phyloP scores from a whole-genome alignment of 1,284 basidiomycete genomes.

The Chalciporus sp. region DNA sequence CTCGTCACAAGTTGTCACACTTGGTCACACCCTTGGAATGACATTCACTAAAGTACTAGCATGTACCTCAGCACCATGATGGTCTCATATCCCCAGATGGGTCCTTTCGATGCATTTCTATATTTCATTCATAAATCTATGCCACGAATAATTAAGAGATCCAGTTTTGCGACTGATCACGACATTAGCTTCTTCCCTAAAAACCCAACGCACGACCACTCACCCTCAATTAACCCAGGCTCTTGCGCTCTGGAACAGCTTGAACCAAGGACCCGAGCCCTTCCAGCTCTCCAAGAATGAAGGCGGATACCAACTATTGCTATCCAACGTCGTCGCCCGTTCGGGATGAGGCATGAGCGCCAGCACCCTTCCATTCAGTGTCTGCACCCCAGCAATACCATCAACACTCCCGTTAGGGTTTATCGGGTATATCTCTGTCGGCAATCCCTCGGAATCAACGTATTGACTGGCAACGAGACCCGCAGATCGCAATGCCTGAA shows the following conservation, averaged over 20 bases:
- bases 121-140: background rate
- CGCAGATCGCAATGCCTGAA: slow-evolving; percentile 44
- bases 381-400: slow-evolving; percentile 89
- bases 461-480: slow-evolving; percentile 76
- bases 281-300: slow-evolving; percentile 59
- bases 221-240: slow-evolving; percentile 32
- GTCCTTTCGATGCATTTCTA: background rate
- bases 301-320: slow-evolving; percentile 84
- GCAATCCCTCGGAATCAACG: slow-evolving; percentile 66
- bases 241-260: slow-evolving; percentile 92
- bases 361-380: slow-evolving; percentile 83
- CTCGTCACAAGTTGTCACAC: slow-evolving; percentile 7
- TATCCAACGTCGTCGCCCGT: slow-evolving; percentile 74
- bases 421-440: slow-evolving; percentile 82
- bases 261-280: slow-evolving; percentile 91
- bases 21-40: slow-evolving; percentile 17
- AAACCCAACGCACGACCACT: background rate
- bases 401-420: slow-evolving; percentile 94
- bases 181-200: slow-evolving; percentile 1
- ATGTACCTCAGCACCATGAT: no score
- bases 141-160: background rate
- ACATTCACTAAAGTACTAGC: background rate
- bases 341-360: slow-evolving; percentile 98
- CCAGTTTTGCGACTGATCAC: slow-evolving; percentile 68
- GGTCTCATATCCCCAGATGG: background rate